Conservation (phyloP, 169 alveolate genomes). For the Plasmodium adleri region DNA sequence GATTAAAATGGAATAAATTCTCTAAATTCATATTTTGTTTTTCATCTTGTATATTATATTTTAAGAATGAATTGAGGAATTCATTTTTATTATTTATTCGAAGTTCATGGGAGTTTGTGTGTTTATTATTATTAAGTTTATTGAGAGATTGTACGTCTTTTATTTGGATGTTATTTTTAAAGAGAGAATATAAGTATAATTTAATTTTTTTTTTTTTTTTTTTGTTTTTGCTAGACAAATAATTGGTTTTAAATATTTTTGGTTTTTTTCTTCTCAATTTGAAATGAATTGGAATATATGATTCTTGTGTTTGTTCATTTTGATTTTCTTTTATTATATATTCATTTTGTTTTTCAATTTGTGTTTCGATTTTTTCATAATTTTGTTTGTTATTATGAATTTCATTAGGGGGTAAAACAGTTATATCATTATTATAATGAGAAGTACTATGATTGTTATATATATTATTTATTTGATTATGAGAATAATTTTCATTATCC, state of each 20-base stretch:
- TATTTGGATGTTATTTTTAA: neutral
- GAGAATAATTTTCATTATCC: too few species aligned
- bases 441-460: too few species aligned
- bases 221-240: neutral
- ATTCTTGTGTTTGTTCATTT: too few species aligned
- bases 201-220: neutral
- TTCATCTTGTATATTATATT: conserved; percentile 9
- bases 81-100: conserved; percentile 17
- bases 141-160: neutral
- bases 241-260: conserved; percentile 11
- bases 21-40: conserved; percentile 32
- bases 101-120: conserved; percentile 8
- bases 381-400: too few species aligned
- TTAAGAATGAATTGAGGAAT: conserved; percentile 22
- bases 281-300: conserved; percentile 33
- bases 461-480: too few species aligned
- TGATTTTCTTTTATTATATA: too few species aligned
- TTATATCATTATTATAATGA: too few species aligned
- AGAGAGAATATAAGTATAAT: neutral
- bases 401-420: too few species aligned
- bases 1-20: conserved; percentile 21
- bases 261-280: conserved; percentile 28
- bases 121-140: conserved; percentile 1
- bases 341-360: too few species aligned
- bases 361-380: too few species aligned